phyloP scores from a whole-genome alignment of 169 alveolate genomes.

The Cryptosporidium sp. region DNA sequence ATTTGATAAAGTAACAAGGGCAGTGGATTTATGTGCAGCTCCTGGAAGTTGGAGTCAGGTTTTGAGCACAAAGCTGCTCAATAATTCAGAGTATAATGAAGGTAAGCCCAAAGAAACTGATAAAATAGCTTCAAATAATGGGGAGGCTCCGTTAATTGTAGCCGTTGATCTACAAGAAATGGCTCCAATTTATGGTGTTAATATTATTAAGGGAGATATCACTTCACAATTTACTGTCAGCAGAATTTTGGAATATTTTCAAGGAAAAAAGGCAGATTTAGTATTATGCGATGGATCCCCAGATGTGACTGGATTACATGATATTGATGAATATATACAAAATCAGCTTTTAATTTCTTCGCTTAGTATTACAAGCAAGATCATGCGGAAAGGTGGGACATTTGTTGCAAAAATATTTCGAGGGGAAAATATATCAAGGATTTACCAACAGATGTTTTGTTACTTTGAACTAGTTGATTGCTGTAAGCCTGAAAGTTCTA shows the following conservation, averaged over 20 bases:
- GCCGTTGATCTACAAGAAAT: conserved; percentile 97
- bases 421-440: conserved; percentile 91
- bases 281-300: conserved; percentile 99
- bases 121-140: conserved; percentile 24
- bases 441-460: conserved; percentile 80
- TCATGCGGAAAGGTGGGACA: conserved; percentile 93
- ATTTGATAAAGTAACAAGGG: conserved; percentile 85
- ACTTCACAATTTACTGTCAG: conserved; percentile 93
- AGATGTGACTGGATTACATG: conserved; percentile 96
- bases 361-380: conserved; percentile 88
- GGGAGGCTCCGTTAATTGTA: conserved; percentile 87
- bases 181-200: conserved; percentile 95
- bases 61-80: conserved; percentile 76
- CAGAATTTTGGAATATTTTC: conserved; percentile 82
- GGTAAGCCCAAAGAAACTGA: conserved; percentile 23
- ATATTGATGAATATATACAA: conserved; percentile 89
- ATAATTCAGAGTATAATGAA: conserved; percentile 26
- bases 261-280: conserved; percentile 88
- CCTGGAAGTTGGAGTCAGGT: conserved; percentile 99
- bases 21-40: conserved; percentile 98
- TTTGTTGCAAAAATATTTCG: conserved; percentile 96
- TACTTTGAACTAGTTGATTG: conserved; percentile 86
- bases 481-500: conserved; percentile 89
- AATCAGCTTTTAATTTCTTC: conserved; percentile 95
- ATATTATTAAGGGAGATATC: conserved; percentile 95